Conservation (phyloP, 1,139 yeast genomes). For the Candida labiduridarum region DNA sequence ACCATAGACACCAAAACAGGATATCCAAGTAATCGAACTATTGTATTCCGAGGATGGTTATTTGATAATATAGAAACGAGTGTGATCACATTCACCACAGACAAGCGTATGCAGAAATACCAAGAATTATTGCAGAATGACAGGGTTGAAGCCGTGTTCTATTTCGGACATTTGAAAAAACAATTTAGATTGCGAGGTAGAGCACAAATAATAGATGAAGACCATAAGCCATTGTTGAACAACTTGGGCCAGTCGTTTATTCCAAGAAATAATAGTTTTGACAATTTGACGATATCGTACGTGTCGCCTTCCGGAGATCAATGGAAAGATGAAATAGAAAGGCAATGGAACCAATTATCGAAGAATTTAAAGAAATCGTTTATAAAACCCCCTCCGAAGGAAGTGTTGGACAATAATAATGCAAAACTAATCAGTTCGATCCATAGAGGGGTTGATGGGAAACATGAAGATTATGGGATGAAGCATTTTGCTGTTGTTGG, state of each 20-base stretch:
- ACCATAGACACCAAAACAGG: slow-evolving; percentile 57
- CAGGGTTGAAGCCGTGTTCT: slow-evolving; percentile 74
- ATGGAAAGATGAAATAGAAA: slow-evolving; percentile 62
- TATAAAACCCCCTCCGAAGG: slow-evolving; percentile 72
- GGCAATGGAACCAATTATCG: slow-evolving; percentile 67
- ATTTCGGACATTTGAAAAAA: slow-evolving; percentile 59
- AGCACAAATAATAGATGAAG: slow-evolving; percentile 50
- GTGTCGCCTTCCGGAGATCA: slow-evolving; percentile 61
- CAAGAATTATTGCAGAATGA: slow-evolving; percentile 53
- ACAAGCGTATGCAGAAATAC: slow-evolving; percentile 66
- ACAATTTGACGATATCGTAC: slow-evolving; percentile 9
- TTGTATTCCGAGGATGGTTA: slow-evolving; percentile 74
- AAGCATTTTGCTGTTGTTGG: slow-evolving; percentile 72
- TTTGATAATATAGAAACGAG: slow-evolving; percentile 71
- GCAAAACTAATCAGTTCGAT: slow-evolving; percentile 66
- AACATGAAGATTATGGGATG: slow-evolving; percentile 65
- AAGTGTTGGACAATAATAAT: slow-evolving; percentile 57
- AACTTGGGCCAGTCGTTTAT: slow-evolving; percentile 31
- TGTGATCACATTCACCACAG: slow-evolving; percentile 71
- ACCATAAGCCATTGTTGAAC: slow-evolving; percentile 36
- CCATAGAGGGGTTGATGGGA: slow-evolving; percentile 82
- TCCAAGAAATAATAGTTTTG: slow-evolving; percentile 9
- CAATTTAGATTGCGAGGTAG: slow-evolving; percentile 76
- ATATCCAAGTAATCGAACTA: slow-evolving; percentile 68
- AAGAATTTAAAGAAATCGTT: slow-evolving; percentile 62